A percentile compares a stretch with the other conserved stretches of the same genome.
Conservation (phyloP, 331 rosid genomes). For the Acacia concinna region DNA sequence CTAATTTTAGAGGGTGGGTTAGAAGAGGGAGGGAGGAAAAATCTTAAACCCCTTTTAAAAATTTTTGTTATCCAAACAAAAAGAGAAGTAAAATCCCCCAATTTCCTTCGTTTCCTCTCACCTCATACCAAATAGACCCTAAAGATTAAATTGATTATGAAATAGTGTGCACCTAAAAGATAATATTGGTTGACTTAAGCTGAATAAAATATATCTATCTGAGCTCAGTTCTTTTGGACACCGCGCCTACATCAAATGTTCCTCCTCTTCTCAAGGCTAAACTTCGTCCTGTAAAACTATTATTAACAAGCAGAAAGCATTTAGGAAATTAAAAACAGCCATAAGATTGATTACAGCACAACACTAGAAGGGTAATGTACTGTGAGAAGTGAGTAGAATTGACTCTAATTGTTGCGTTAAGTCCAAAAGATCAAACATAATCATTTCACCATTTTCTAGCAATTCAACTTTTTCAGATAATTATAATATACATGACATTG, state of each 20-base stretch:
- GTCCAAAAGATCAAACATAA: too few species aligned
- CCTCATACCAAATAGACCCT: too few species aligned
- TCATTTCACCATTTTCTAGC: constrained; percentile 86
- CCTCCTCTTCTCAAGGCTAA: constrained; percentile 95
- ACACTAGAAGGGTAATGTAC: background rate
- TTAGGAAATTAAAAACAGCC: background rate
- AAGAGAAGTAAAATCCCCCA: too few species aligned
- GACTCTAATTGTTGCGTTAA: too few species aligned
- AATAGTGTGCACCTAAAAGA: constrained; percentile 9
- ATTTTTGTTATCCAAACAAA: too few species aligned
- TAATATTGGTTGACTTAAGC: constrained; percentile 17
- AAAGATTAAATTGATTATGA: too few species aligned
- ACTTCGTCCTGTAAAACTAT: constrained; percentile 75
- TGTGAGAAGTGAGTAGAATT: background rate
- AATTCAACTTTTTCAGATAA: constrained; percentile 48
- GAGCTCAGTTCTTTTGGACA: constrained; percentile 76
- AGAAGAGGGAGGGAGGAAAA: too few species aligned
- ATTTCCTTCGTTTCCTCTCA: too few species aligned
- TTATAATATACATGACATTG: too few species aligned
- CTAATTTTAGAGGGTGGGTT: too few species aligned
- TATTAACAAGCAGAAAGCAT: background rate
- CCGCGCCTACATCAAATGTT: constrained; percentile 96
- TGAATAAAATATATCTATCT: constrained; percentile 24
- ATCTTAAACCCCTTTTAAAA: too few species aligned
- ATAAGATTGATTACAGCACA: constrained; percentile 3